A percentile compares a stretch with the other conserved stretches of the same genome.
phyloP scores from a whole-genome alignment of 805 yeast genomes.

The Clavispora asparagi region DNA sequence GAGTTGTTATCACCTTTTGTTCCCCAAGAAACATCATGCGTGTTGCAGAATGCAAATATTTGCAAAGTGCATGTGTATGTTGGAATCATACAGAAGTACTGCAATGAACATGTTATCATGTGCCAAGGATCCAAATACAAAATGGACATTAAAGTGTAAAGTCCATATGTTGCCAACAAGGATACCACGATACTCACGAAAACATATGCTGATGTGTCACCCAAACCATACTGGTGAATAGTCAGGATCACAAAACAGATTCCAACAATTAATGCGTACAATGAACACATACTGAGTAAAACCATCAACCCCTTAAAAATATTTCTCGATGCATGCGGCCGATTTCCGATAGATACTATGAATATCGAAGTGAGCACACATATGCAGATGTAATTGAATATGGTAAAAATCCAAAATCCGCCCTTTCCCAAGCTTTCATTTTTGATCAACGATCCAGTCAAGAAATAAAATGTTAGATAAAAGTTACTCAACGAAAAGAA shows the following conservation, averaged over 20 bases:
- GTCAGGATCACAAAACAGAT: conserved; percentile 68
- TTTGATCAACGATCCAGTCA: conserved; percentile 45
- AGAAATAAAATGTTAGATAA: conserved; percentile 24
- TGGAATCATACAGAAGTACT: conserved; percentile 86
- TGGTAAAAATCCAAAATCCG: conserved; percentile 80
- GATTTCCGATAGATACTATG: conserved; percentile 90
- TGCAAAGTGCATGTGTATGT: conserved; percentile 89
- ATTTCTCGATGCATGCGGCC: conserved; percentile 93
- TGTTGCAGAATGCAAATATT: conserved; percentile 94
- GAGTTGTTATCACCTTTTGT: conserved; percentile 89
- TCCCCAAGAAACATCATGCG: conserved; percentile 99
- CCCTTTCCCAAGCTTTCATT: conserved; percentile 49
- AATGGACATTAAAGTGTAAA: conserved; percentile 76
- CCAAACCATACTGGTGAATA: conserved; percentile 35
- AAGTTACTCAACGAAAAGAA: conserved; percentile 25
- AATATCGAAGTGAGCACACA: conserved; percentile 84
- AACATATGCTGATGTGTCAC: conserved; percentile 40
- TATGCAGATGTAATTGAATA: conserved; percentile 80
- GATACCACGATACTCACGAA: conserved; percentile 80
- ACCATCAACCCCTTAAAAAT: conserved; percentile 70
- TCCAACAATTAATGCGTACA: conserved; percentile 78
- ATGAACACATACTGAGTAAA: conserved; percentile 70
- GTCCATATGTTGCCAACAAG: conserved; percentile 84
- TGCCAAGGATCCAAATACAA: conserved; percentile 97
- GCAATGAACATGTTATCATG: conserved; percentile 76